Base-by-base conservation (phyloP, 1,284 basidiomycete species). In the Ganoderma boninense region DNA sequence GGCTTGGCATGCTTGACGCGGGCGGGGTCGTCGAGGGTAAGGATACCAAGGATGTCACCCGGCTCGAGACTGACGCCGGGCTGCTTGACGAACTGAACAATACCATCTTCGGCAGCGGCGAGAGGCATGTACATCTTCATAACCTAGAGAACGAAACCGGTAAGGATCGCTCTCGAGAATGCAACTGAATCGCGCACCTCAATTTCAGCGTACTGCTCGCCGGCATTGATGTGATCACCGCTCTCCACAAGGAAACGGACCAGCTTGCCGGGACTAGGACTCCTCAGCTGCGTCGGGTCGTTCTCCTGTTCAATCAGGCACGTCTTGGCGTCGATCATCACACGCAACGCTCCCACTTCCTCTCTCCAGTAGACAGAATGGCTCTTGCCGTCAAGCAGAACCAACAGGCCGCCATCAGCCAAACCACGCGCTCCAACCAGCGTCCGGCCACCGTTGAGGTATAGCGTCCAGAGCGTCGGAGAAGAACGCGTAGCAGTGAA, bases 51-150 rank as follows among this genome's bases (percentile, higher is more conserved):
- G 73, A 99, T 97, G 82, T 99, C 98, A 62, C 98, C 98, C n/a
- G 97, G 95, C 76, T 96, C 95, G 69, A 99, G 90, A 74, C 96
- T 96, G 77, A 97, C 95, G 76, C 98, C 98, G 65, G 97, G 95
- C 80, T 99, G 97, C 86, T 99, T 99, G 82, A 99, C 96, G 80
- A 99, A 94, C 79, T 97, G 95, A n/a, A 96, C 92, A 62, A 95
- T 89, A 80, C 98, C 98, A 80, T 97, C 96, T 82, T 99, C 98
- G 4, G 94, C 89, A n/a, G 97, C 96, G 68, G 96, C 92, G 70
- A 99, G 90, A 18, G 96, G 96, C 97, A 98, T 97, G 83, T 97
- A 97, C 97, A 98, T 98, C 86, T 98, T 98, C 97, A 98, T 98
- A 76, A 98, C 97, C 92, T 94, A 69, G n/a, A 72, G 14, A 4